A percentile compares a stretch with the other conserved stretches of the same genome.
Evolutionary conservation across 176 grass and related monocot genomes (phyloP).

Genomic region (Cenchrus americanus): DNA sequence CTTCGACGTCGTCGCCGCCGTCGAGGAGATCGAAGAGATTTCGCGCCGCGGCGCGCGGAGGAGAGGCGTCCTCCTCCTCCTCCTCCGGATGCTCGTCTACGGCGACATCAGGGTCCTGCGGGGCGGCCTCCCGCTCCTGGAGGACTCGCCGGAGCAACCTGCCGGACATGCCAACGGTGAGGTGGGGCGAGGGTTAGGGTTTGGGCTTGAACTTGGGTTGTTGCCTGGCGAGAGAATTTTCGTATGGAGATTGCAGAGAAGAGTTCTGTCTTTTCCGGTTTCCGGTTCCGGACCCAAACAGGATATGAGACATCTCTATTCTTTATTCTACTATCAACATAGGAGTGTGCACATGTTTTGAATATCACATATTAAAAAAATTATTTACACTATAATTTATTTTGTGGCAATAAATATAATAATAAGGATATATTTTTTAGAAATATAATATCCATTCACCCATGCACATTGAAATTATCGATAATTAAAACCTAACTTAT

Average conservation of each 20-base stretch:
- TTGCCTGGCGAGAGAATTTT: slow-evolving; percentile 16
- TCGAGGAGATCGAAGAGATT: slow-evolving; percentile 93
- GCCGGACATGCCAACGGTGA: slow-evolving; percentile 61
- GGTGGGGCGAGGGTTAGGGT: slow-evolving; percentile 50
- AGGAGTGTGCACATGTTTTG: no score
- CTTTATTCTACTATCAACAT: background rate
- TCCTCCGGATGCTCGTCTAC: slow-evolving; percentile 40
- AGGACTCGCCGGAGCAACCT: slow-evolving; percentile 77
- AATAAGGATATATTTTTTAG: no score
- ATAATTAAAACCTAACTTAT: no score
- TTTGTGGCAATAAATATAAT: no score
- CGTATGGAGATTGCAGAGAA: slow-evolving; percentile 32
- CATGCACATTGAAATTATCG: no score
- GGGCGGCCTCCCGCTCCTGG: slow-evolving; percentile 66
- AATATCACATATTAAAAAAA: no score
- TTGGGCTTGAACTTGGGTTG: slow-evolving; percentile 30
- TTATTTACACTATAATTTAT: no score
- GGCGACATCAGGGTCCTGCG: slow-evolving; percentile 38
- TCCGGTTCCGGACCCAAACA: background rate
- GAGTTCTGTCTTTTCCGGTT: slow-evolving; percentile 16
- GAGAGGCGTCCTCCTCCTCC: slow-evolving; percentile 34
- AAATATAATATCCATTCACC: no score
- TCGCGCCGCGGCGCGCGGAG: slow-evolving; percentile 40
- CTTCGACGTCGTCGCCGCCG: slow-evolving; percentile 33
- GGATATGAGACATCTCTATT: background rate